Evolutionary conservation across 768 basidiomycete species (phyloP), one percentile per base, ranked within the genome.

Genomic region (Amanita subjunquillea): DNA sequence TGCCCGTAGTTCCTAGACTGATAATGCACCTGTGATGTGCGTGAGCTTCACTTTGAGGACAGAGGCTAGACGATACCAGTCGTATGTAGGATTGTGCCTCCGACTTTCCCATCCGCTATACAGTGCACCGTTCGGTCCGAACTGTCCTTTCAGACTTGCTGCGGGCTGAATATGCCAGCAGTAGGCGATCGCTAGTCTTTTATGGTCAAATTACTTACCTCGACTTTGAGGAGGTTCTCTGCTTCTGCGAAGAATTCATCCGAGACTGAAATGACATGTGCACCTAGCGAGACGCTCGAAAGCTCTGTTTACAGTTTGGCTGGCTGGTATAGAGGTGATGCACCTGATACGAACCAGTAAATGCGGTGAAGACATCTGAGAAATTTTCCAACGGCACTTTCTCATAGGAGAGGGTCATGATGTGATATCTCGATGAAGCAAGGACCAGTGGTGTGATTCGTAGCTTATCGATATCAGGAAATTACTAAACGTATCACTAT

Each of bases 241-340:
- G 88, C 92, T 59, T 85, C 80, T 8, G 91, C 92, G 62, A 99
- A 99, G 74, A 98, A 99, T 57, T 99, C 92, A 66, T 99, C 96
- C 2, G 93, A 96, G 43, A 88, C 82, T 2, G 77, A 73, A 30
- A 85, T 62, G 58, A 97, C 71, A 54, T 75, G 66, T 2, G 84
- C 93, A 15, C 91, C 95, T 10, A 97, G 71, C 0, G 84, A 82
- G 15, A 83, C 84, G 56, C 87, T 90, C 29, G 94, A 96, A 9
- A 98, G 76, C 67, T 99, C 96, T 95, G 43, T 20, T 38, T 29
- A 20, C 12, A 12, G 41, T 2, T 3, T 53, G 15, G 27, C 25
- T 17, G 23, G 2, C 10, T 9, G 5, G 30, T 10, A 30, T 44
- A 7, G 3, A 27, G 23, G 8, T 34, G 34, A 13, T 17, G n/a